Evolutionary conservation across 306 rosid species (phyloP), one percentile per base, ranked within the genome.

Genomic region (Acacia melanoxylon): DNA sequence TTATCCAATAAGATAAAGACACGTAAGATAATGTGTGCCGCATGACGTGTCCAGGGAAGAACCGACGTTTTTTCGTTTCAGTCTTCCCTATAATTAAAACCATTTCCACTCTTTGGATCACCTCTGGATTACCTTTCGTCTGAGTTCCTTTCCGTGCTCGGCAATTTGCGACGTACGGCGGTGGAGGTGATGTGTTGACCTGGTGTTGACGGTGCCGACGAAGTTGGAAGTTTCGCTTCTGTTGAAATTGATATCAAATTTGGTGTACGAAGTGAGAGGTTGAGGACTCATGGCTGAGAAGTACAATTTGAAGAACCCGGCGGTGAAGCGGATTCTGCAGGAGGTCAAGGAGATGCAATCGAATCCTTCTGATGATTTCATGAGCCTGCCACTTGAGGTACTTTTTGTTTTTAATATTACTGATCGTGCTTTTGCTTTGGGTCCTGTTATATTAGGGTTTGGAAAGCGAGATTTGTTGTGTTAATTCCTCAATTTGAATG

Each of bases 341-440:
- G 99, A 95, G 91, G 84, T 91, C 33, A 95, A 93, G 86, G 99
- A 95, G 87, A 89, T 95, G 98, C 98, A 95, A 25, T 91, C 98
- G 3, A 93, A 92, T 77, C 98, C 97, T 81, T 93, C 98, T 67
- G 94, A 93, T 71, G 98, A 95, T 90, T 95, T 91, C 94, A 93
- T 89, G 93, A 95, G 98, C 82, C 92, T 95, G 1, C 99, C 99
- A 66, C 93, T 95, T 41, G 95, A 91, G 95, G 95, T 90, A 42
- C 71, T 14, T 44, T 51, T 13, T 14, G 14, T 40, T 40, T 40
- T 12, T 11, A 8, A 1, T 29, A 3, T 46, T 14, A 6, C 17
- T 31, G 46, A 17, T 15, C 67, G 31, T 17, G 13, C 17, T 15
- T 33, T 72, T 45, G 15, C 56, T 22, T 15, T 13, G 31, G 48